Evolutionary conservation across 306 rosid species (phyloP).

Genomic region (Nissolia schottii): DNA sequence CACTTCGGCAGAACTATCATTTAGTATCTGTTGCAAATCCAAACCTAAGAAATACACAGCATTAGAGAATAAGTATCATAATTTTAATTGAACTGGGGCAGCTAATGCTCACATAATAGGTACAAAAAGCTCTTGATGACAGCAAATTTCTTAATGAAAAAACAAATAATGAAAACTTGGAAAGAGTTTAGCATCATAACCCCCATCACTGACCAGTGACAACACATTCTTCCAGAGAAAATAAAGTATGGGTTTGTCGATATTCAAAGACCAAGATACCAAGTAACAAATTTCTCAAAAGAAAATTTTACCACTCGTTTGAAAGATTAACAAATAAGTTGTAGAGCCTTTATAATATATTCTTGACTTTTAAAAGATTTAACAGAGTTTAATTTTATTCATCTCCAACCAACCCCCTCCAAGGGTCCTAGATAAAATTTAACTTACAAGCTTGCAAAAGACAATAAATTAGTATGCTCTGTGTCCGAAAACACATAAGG

Average conservation of each 20-base stretch:
- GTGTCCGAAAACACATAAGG: constrained; percentile 17
- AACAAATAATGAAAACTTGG: neutral
- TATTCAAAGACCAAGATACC: neutral
- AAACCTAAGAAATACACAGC: constrained; percentile 37
- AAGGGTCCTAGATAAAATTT: neutral
- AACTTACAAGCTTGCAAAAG: neutral
- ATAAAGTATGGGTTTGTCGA: constrained; percentile 8
- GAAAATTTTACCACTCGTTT: constrained; percentile 2
- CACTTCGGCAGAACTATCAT: constrained; percentile 71
- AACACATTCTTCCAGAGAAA: neutral
- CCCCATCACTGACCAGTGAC: constrained; percentile 4
- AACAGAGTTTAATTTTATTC: neutral
- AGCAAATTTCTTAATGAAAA: neutral
- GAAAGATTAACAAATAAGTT: constrained; percentile 11
- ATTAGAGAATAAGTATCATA: neutral
- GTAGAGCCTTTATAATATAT: constrained; percentile 15
- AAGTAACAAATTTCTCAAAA: constrained; percentile 3
- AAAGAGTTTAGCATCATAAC: neutral
- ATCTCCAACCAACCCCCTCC: constrained; percentile 5
- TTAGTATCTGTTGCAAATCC: constrained; percentile 63
- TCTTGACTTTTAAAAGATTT: neutral
- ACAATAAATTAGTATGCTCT: neutral
- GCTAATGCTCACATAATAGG: neutral
- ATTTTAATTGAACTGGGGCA: constrained; percentile 1
- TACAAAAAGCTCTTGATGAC: neutral